Evolutionary conservation across 176 grass and related monocot species (phyloP).

Genomic region (Avena eriantha): DNA sequence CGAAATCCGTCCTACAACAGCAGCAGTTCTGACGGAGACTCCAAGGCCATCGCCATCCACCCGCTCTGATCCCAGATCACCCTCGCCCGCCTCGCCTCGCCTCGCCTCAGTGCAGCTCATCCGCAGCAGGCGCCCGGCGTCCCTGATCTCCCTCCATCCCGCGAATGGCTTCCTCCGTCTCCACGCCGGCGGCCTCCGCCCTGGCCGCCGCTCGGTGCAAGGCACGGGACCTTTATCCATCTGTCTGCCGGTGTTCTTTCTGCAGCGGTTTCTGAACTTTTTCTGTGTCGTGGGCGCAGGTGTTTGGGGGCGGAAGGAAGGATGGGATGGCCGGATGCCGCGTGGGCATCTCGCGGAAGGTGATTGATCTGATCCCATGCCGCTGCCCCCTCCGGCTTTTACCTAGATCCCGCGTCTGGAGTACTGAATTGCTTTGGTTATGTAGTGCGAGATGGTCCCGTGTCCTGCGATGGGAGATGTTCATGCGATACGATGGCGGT

Average conservation of each 20-base stretch:
- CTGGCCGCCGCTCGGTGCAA: conserved; percentile 41
- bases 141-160: background rate
- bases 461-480: background rate
- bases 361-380: background rate
- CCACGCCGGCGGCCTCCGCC: conserved; percentile 40
- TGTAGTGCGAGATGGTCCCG: background rate
- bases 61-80: conserved; percentile 11
- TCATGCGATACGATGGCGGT: background rate
- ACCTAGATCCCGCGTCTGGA: background rate
- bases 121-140: background rate
- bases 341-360: conserved; percentile 55
- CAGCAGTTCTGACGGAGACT: conserved; percentile 37
- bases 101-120: background rate
- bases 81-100: background rate
- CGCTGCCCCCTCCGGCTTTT: background rate
- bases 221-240: background rate
- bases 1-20: background rate
- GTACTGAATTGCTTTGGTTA: background rate
- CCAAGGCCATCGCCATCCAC: conserved; percentile 48
- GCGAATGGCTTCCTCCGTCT: conserved; percentile 48
- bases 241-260: background rate
- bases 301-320: conserved; percentile 20
- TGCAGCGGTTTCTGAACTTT: background rate
- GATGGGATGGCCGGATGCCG: conserved; percentile 30
- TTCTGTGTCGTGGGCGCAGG: conserved; percentile 23